Evolutionary conservation across 202 grass and related monocot species (phyloP), one percentile per base, ranked within the genome.

Genomic region (Miscanthus sacchariflorus): DNA sequence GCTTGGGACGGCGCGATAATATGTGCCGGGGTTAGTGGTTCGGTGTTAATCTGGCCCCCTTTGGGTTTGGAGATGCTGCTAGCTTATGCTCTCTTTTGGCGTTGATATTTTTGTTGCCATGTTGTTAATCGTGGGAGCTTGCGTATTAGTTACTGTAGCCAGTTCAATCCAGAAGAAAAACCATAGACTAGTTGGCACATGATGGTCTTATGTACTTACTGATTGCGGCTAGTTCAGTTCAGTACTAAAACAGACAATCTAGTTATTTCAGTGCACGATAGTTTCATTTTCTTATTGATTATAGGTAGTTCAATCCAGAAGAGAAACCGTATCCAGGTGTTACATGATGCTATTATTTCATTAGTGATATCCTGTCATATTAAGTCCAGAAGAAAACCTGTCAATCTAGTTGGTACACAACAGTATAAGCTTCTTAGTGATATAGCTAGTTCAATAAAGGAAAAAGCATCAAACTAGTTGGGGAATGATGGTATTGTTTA

Each of bases 401-500:
- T 72, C 13, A 67, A 67, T 81, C 9, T 64, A 52, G 15, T 76
- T 33, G 73, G 7, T 21, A 21, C 10, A 11, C 6, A 19, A 1
- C 19, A 11, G 28, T 56, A 2, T 77, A 21, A 21, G 74, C 44
- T 77, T 33, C 15, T 61, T 63, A 70, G 28, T 61, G 46, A 70
- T 30, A 8, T 42, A 71, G 2, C 21, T 70, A 36, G 21, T 48
- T 74, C 28, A 39, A 76, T 81, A 21, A 1, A 46, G 23, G n/a
- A n/a, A 38, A n/a, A 33, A 1, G 1, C 3, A 12, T 77, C 7
- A 72, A 50, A 23, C 14, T 63, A 77, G 30, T 77, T 42, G 7
- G 18, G 7, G 42, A 78, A 42, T n/a, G 50, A 63, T 76, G 17
- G 21, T 79, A 46, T 74, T 58, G 12, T 84, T 75, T 91, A 59